Evolutionary conservation across 306 rosid species (phyloP), one percentile per base, ranked within the genome.

Genomic region (Arachis stenosperma): DNA sequence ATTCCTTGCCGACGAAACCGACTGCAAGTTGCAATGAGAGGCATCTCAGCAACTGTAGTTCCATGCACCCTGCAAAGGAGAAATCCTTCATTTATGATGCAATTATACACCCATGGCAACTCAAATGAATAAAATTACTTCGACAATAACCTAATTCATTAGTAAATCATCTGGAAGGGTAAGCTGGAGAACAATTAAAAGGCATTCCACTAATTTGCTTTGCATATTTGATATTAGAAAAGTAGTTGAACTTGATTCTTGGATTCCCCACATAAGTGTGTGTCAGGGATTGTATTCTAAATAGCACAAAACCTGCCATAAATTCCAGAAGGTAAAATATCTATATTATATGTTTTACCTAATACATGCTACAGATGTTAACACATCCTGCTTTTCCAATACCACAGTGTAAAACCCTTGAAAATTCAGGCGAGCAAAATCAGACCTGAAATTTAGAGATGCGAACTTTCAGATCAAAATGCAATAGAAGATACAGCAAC

Each of bases 1-100:
- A 94, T 94, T 86, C 99, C 99, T 82, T 84, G 95, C 60, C 97
- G 96, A 74, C 97, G 97, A 77, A 81, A 85, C 67, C 42, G 81
- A 75, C 99, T 94, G 83, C 96, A 89, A 75, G 99, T 94, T 57
- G 99, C 97, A 90, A 91, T 87, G 40, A 94, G 89, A 36, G 99
- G 99, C 99, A 94, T 90, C 89, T 94, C 99, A 43, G 99, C 99
- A 57, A 90, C 80, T 44, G 81, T 51, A 77, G 91, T 73, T 78
- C 99, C 99, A 77, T 94, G 97, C 79, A 94, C 85, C 88, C 99
- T 94, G 87, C 78, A 61, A 69, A 74, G 60, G 55, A 52, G 78
- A 53, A 58, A 54, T 77, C 39, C 46, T 60, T 55, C 42, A 42
- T 77, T 71, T 63, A 61, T 51, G 80, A 44, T 15, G 43, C 63